Conservation (phyloP, 2,329 filamentous ascomycete genomes). For the Monosporascus ibericus region DNA sequence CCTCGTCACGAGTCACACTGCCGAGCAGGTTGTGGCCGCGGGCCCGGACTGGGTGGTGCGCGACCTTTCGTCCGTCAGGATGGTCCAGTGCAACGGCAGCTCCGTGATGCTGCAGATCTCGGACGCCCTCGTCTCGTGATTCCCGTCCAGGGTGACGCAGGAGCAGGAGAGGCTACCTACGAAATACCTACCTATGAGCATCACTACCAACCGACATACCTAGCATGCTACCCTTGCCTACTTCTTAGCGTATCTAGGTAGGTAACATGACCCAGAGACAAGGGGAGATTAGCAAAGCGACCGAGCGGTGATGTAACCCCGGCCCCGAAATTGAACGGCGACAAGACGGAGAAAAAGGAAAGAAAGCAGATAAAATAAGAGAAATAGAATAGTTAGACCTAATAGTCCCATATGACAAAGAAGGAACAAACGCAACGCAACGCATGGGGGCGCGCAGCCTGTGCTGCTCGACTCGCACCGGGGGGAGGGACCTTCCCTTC, state of each 20-base stretch:
- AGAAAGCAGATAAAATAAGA: neutral
- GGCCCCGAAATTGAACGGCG: neutral
- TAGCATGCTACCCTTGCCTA: neutral
- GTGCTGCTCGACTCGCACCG: neutral
- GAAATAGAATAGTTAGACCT: too few relatives aligned
- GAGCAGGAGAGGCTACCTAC: neutral
- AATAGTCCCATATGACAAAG: neutral
- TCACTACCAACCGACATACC: neutral
- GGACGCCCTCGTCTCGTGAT: conserved; percentile 42
- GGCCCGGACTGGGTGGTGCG: conserved; percentile 83
- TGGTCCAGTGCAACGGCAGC: conserved; percentile 50
- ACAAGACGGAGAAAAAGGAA: neutral
- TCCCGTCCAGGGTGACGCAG: neutral
- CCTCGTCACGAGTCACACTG: conserved; percentile 76
- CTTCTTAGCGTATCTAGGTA: neutral
- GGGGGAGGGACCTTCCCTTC: neutral
- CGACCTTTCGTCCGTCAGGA: conserved; percentile 68
- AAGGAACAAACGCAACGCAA: neutral
- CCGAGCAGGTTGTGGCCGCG: conserved; percentile 64
- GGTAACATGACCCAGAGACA: neutral
- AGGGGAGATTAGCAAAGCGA: too few relatives aligned
- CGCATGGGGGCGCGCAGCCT: neutral
- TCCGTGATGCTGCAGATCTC: conserved; percentile 61
- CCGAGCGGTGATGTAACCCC: neutral
- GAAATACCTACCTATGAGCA: neutral